Conservation (phyloP, 73 alveolate species). For the Effrenium voratum region DNA sequence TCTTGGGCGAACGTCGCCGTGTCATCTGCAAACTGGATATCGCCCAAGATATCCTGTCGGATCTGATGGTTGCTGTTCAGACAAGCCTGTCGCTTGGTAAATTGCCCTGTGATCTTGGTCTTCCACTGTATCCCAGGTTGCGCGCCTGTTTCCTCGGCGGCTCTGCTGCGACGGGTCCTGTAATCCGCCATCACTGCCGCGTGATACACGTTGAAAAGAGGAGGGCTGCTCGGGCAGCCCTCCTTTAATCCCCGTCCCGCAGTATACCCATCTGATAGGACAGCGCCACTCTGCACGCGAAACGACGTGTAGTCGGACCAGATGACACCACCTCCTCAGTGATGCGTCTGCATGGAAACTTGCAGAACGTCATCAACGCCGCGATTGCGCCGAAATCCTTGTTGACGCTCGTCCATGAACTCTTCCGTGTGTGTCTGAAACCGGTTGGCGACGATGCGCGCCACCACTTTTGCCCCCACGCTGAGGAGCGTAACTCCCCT, state of each 20-base stretch:
- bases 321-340: conserved; percentile 16
- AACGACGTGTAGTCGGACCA: neutral
- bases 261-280: neutral
- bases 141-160: neutral
- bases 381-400: conserved; percentile 3
- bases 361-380: conserved; percentile 35
- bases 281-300: conserved; percentile 16
- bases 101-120: neutral
- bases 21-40: conserved; percentile 36
- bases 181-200: conserved; percentile 57
- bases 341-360: neutral
- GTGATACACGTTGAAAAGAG: neutral
- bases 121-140: conserved; percentile 16
- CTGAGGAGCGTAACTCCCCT: conserved; percentile 23
- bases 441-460: conserved; percentile 9
- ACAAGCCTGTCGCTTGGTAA: neutral
- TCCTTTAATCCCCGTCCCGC: conserved; percentile 67
- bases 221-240: conserved; percentile 44
- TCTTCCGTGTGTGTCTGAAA: neutral
- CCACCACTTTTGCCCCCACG: conserved; percentile 61
- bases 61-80: neutral
- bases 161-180: neutral
- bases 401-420: neutral
- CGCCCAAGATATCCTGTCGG: neutral
- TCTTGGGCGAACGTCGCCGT: neutral